Conservation (phyloP, 305 asterid genomes). For the Vinca major region DNA sequence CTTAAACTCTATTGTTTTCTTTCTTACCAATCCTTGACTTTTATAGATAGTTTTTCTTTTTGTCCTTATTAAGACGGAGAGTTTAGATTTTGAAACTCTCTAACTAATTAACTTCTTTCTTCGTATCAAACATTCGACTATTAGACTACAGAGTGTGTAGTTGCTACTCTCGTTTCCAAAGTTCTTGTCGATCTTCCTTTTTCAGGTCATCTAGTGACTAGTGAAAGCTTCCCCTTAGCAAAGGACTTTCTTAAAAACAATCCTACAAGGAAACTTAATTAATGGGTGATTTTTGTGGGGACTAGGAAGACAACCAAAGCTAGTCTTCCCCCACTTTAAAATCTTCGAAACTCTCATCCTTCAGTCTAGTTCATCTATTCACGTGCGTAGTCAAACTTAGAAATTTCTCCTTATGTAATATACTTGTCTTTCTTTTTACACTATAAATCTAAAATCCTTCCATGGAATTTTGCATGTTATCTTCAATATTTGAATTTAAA, state of each 20-base stretch:
- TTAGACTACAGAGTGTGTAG: neutral
- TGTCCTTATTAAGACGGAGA: too few relatives aligned
- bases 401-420: neutral
- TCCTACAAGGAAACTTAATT: neutral
- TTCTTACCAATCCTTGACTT: too few relatives aligned
- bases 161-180: neutral
- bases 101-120: too few relatives aligned
- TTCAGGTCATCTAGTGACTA: neutral
- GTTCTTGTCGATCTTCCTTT: neutral
- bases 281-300: neutral
- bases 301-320: neutral
- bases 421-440: neutral
- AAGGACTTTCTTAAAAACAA: neutral
- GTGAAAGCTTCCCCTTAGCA: neutral
- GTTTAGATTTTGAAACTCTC: too few relatives aligned
- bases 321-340: too few relatives aligned
- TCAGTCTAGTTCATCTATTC: neutral
- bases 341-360: neutral
- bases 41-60: too few relatives aligned
- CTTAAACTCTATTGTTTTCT: too few relatives aligned
- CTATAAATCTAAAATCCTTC: neutral
- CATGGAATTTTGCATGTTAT: conserved; percentile 3
- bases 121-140: too few relatives aligned
- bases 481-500: neutral
- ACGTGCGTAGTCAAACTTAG: neutral